Percentiles rank a stretch among this genome's conserved stretches.
These are phyloP conservation scores for Aspergillus carbonarius DNA, from an alignment of 2,329 filamentous ascomycete genomes.

Conservation along the genomic window DNA sequence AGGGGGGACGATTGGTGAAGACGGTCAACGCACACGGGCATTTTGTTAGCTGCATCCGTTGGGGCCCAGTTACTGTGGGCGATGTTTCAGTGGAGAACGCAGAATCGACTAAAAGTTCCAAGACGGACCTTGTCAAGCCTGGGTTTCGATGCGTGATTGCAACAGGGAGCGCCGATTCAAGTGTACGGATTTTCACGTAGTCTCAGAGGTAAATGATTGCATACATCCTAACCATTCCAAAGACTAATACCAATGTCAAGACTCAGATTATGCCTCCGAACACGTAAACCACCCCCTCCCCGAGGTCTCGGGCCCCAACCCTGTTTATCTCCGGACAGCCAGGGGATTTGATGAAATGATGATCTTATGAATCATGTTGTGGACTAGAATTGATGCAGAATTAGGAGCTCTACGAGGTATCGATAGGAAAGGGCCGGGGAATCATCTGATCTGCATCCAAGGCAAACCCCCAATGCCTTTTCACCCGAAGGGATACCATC, in stretches of 20 bases:
- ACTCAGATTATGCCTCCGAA: not conserved
- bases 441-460: no score
- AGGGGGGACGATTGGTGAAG: slow-evolving; percentile 89
- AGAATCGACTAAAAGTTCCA: not conserved
- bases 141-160: not conserved
- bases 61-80: slow-evolving; percentile 63
- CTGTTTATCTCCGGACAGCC: no score
- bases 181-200: not conserved
- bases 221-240: not conserved
- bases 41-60: slow-evolving; percentile 82
- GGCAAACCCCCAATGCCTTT: no score
- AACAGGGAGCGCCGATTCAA: not conserved
- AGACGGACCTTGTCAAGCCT: not conserved
- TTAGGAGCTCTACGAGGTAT: no score
- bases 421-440: no score
- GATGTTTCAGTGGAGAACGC: not conserved
- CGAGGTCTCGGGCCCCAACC: no score
- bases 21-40: slow-evolving; percentile 76
- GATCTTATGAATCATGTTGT: no score
- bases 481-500: no score
- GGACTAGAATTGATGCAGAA: no score
- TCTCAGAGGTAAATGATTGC: not conserved
- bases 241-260: not conserved
- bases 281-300: not conserved
- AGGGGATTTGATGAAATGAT: no score